Evolutionary conservation across 2,329 filamentous ascomycete genomes (phyloP).

Genomic region (Fusarium sp.): DNA sequence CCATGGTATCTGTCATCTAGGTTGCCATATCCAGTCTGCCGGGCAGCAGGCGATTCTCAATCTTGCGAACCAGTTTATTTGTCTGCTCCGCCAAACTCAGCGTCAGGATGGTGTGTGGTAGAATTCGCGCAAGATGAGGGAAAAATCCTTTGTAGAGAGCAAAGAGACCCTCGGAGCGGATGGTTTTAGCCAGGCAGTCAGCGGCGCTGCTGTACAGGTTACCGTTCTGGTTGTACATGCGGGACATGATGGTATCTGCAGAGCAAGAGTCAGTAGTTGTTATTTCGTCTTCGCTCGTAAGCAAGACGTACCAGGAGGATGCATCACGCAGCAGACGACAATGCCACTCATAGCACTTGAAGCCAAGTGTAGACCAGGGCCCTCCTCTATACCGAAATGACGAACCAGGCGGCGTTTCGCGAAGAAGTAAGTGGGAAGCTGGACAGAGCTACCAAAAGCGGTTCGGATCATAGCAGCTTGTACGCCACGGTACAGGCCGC

Average conservation of each 20-base stretch:
- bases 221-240: slow-evolving; percentile 98
- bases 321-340: slow-evolving; percentile 97
- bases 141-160: slow-evolving; percentile 99
- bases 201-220: slow-evolving; percentile 95
- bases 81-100: slow-evolving; percentile 96
- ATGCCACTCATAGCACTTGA: slow-evolving; percentile 93
- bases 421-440: slow-evolving; percentile 97
- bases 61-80: slow-evolving; percentile 85
- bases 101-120: slow-evolving; percentile 95
- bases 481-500: slow-evolving; percentile 88
- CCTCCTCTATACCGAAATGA: slow-evolving; percentile 90
- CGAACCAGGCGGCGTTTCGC: slow-evolving; percentile 86
- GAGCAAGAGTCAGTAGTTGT: slow-evolving; percentile 4
- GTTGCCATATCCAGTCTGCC: slow-evolving; percentile 44
- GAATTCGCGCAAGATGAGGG: slow-evolving; percentile 90
- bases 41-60: slow-evolving; percentile 70
- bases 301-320: slow-evolving; percentile 77
- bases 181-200: slow-evolving; percentile 90
- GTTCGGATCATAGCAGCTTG: slow-evolving; percentile 95
- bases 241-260: slow-evolving; percentile 94
- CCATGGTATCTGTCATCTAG: background rate
- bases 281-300: background rate
- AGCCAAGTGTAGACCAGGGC: slow-evolving; percentile 84
- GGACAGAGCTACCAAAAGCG: slow-evolving; percentile 93
- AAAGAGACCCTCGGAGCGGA: slow-evolving; percentile 88